phyloP scores from a whole-genome alignment of 768 basidiomycete species.

The Sporobolomyces pararoseus region DNA sequence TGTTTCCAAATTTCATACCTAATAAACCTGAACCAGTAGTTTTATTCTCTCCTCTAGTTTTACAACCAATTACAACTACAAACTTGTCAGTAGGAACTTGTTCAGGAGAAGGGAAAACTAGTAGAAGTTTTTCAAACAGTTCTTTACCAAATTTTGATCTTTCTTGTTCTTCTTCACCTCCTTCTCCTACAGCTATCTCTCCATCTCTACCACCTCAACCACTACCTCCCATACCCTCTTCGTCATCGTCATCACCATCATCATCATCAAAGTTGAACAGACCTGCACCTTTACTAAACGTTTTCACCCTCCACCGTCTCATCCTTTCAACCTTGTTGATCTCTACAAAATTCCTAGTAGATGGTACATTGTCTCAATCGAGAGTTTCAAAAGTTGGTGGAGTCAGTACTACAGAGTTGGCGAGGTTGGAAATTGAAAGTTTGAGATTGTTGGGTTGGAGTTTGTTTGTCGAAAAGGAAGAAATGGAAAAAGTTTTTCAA shows the following conservation, averaged over 20 bases:
- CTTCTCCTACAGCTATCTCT: neutral
- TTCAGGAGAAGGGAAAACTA: too few relatives aligned
- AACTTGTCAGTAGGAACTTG: too few relatives aligned
- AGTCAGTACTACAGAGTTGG: slow-evolving; percentile 31
- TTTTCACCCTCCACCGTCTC: slow-evolving; percentile 42
- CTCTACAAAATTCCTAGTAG: slow-evolving; percentile 36
- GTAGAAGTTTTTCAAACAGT: neutral
- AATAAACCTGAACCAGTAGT: neutral
- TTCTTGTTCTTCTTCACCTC: neutral
- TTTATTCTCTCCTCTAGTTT: neutral
- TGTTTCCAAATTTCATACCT: neutral
- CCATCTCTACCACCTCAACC: neutral
- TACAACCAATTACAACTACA: neutral
- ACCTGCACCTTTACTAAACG: slow-evolving; percentile 28
- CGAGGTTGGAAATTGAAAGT: slow-evolving; percentile 36
- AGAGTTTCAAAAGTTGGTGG: slow-evolving; percentile 42
- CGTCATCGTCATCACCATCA: neutral
- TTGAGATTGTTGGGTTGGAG: slow-evolving; percentile 33
- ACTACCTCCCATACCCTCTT: too few relatives aligned
- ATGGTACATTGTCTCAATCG: slow-evolving; percentile 31
- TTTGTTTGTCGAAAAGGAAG: neutral
- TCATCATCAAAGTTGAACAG: neutral
- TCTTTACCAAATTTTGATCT: neutral
- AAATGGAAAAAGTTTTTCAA: neutral
- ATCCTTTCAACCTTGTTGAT: slow-evolving; percentile 36